These are phyloP conservation scores for Hibiscus trionum DNA, from an alignment of 345 rosid genomes.

Conservation along the genomic window DNA sequence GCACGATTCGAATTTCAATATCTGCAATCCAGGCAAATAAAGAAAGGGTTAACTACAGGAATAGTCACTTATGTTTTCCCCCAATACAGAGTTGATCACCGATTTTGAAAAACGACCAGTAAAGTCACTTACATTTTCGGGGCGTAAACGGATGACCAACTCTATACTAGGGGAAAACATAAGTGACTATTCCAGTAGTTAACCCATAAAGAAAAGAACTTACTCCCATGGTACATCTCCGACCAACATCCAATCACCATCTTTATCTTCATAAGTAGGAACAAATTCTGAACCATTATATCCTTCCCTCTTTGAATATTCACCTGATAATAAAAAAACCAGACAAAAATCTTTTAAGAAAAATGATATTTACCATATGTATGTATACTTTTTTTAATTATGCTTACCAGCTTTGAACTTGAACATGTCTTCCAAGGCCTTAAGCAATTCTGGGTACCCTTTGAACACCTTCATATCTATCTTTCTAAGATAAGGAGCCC, in stretches of 20 bases:
- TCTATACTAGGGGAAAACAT: too few species aligned
- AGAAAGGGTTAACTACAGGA: too few species aligned
- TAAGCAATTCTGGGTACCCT: slow-evolving; percentile 44
- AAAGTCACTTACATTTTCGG: too few species aligned
- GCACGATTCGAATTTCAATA: too few species aligned
- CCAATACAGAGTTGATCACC: too few species aligned
- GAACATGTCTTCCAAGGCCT: slow-evolving; percentile 60
- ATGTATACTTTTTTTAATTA: background rate
- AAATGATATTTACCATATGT: background rate
- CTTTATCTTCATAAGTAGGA: slow-evolving; percentile 75
- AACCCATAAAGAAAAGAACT: slow-evolving; percentile 12
- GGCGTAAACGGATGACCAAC: too few species aligned
- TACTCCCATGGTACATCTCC: slow-evolving; percentile 88
- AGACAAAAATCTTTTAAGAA: too few species aligned
- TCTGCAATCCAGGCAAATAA: too few species aligned
- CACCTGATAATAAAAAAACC: slow-evolving; percentile 18
- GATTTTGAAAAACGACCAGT: too few species aligned
- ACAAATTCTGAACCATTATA: slow-evolving; percentile 55
- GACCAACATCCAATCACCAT: slow-evolving; percentile 79
- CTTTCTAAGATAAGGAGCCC: slow-evolving; percentile 69
- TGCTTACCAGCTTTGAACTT: slow-evolving; percentile 45
- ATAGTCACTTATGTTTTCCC: too few species aligned
- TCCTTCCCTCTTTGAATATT: slow-evolving; percentile 50
- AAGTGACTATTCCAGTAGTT: too few species aligned
- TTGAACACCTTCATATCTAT: slow-evolving; percentile 51